Evolutionary conservation across 441 rosid species (phyloP).

Genomic region (Hura crepitans): DNA sequence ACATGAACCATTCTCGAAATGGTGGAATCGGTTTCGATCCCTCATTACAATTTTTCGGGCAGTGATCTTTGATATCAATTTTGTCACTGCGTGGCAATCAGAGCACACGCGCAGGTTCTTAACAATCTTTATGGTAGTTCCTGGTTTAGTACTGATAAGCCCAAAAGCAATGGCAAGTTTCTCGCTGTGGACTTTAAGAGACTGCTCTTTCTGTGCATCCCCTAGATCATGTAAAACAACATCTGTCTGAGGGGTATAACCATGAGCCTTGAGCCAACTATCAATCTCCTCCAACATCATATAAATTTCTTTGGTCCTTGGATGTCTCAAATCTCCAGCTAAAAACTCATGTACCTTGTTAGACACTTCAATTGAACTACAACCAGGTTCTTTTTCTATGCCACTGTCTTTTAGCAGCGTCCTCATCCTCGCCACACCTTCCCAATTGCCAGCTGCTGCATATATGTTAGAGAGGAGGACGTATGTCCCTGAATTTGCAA

Average conservation of each 20-base stretch:
- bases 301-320: conserved; percentile 49
- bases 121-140: conserved; percentile 44
- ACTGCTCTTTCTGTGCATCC: conserved; percentile 41
- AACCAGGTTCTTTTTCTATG: conserved; percentile 52
- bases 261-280: conserved; percentile 35
- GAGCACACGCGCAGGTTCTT: conserved; percentile 62
- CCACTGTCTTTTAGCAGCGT: conserved; percentile 52
- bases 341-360: conserved; percentile 52
- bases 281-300: conserved; percentile 47
- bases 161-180: conserved; percentile 64
- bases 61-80: conserved; percentile 52
- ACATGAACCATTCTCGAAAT: conserved; percentile 56
- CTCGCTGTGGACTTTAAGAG: conserved; percentile 63
- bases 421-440: conserved; percentile 50
- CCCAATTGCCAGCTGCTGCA: conserved; percentile 53
- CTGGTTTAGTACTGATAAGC: conserved; percentile 49
- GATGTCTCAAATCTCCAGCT: conserved; percentile 53
- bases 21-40: conserved; percentile 68
- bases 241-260: conserved; percentile 46
- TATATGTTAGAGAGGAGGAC: conserved; percentile 55
- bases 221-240: conserved; percentile 46
- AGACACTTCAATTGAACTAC: conserved; percentile 53
- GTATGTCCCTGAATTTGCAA: conserved; percentile 54
- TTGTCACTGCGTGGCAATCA: conserved; percentile 54
- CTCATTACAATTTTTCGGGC: conserved; percentile 57